Conservation (phyloP, 768 basidiomycete species). For the Candolleomyces efflorescens region DNA sequence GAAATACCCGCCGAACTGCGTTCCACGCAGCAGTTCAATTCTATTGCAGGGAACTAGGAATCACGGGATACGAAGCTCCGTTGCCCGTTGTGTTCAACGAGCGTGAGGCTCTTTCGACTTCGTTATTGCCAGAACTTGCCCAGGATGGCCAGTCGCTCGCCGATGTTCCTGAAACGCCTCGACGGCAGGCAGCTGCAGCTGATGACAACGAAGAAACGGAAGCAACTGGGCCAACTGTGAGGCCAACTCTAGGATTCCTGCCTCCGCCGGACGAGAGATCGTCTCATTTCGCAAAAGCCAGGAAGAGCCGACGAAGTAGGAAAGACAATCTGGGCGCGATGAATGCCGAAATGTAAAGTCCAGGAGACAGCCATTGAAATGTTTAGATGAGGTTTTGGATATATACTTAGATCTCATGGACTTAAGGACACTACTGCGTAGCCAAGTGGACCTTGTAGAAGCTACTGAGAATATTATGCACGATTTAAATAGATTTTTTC, state of each 20-base stretch:
- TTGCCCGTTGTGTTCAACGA: conserved; percentile 54
- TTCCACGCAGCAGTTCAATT: conserved; percentile 77
- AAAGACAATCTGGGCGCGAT: conserved; percentile 36
- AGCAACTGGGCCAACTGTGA: conserved; percentile 23
- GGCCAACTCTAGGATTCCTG: conserved; percentile 42
- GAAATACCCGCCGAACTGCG: conserved; percentile 60
- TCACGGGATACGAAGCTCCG: conserved; percentile 54
- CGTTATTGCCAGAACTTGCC: neutral
- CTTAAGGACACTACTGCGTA: too few species aligned
- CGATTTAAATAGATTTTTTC: too few species aligned
- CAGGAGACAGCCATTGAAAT: too few species aligned
- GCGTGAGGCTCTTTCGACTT: conserved; percentile 19
- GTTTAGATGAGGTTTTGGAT: too few species aligned
- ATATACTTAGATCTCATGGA: too few species aligned
- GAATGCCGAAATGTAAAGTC: conserved; percentile 16
- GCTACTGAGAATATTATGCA: too few species aligned
- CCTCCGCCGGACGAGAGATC: conserved; percentile 36
- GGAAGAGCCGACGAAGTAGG: conserved; percentile 37
- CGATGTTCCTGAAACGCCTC: neutral
- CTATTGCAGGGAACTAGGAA: conserved; percentile 67
- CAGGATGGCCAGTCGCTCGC: neutral
- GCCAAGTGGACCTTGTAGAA: too few species aligned
- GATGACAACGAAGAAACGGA: conserved; percentile 24
- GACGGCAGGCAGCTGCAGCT: conserved; percentile 7
- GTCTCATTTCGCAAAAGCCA: conserved; percentile 27